Conservation (phyloP, 305 asterid species). For the Rubia peregrina region DNA sequence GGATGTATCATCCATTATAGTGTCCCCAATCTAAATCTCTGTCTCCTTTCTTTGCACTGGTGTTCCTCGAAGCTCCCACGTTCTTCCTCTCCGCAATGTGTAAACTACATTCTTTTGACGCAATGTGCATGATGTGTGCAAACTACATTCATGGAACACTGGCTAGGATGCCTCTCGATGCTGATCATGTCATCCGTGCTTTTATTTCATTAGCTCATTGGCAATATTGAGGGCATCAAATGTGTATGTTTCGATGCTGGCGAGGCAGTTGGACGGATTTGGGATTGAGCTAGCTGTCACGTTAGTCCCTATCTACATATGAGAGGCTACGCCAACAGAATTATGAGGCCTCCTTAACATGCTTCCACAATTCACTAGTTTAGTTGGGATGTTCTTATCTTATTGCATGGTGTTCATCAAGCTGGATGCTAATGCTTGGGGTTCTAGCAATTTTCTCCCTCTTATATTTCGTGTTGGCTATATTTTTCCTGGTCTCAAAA, state of each 20-base stretch:
- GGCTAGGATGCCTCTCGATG: slow-evolving; percentile 73
- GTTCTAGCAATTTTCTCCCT: slow-evolving; percentile 67
- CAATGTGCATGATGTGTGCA: no score
- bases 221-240: slow-evolving; percentile 90
- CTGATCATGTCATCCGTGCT: slow-evolving; percentile 60
- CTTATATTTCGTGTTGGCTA: slow-evolving; percentile 45
- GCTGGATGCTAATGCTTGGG: slow-evolving; percentile 95
- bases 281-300: slow-evolving; percentile 87
- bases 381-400: slow-evolving; percentile 72
- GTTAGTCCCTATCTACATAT: slow-evolving; percentile 81
- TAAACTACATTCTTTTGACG: no score
- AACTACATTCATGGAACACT: no score
- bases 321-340: slow-evolving; percentile 92
- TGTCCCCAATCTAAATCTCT: no score
- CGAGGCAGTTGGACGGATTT: slow-evolving; percentile 82
- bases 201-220: slow-evolving; percentile 65
- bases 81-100: no score
- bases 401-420: slow-evolving; percentile 92
- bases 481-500: slow-evolving; percentile 34
- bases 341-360: slow-evolving; percentile 72
- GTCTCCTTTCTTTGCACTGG: no score
- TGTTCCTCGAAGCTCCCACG: no score
- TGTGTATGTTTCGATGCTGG: slow-evolving; percentile 63
- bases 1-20: no score
- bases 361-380: slow-evolving; percentile 79